Conservation (phyloP, 257 asterid genomes). For the Solanum appendiculatum region DNA sequence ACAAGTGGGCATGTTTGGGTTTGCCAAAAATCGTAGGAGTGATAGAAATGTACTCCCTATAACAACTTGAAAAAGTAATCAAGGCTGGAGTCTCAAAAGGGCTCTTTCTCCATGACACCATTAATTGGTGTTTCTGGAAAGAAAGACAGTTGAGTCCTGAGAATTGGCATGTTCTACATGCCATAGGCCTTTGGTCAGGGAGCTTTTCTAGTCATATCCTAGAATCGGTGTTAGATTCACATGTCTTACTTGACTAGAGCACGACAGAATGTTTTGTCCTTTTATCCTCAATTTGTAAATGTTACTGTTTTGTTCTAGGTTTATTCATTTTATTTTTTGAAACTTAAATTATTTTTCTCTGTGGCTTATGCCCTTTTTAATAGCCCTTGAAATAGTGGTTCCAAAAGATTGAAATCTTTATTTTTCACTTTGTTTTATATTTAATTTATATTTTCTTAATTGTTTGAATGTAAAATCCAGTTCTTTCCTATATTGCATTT, state of each 20-base stretch:
- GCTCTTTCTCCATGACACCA: constrained; percentile 36
- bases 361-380: not conserved
- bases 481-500: not conserved
- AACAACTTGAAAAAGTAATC: constrained; percentile 21
- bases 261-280: not conserved
- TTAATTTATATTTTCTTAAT: no score
- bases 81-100: constrained; percentile 89
- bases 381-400: not conserved
- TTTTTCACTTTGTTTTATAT: not conserved
- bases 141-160: constrained; percentile 59
- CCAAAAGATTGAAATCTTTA: not conserved
- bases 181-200: constrained; percentile 99
- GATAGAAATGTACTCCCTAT: constrained; percentile 41
- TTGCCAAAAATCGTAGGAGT: constrained; percentile 7
- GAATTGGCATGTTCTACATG: constrained; percentile 61
- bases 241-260: not conserved
- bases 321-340: not conserved
- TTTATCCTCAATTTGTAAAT: not conserved
- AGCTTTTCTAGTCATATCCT: constrained; percentile 31
- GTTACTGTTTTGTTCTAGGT: not conserved
- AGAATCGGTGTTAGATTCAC: constrained; percentile 9
- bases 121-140: constrained; percentile 26
- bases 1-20: constrained; percentile 4
- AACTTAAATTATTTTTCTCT: not conserved
- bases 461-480: not conserved